Evolutionary conservation across 768 basidiomycete genomes (phyloP).

Genomic region (Phaeotremella fagi): DNA sequence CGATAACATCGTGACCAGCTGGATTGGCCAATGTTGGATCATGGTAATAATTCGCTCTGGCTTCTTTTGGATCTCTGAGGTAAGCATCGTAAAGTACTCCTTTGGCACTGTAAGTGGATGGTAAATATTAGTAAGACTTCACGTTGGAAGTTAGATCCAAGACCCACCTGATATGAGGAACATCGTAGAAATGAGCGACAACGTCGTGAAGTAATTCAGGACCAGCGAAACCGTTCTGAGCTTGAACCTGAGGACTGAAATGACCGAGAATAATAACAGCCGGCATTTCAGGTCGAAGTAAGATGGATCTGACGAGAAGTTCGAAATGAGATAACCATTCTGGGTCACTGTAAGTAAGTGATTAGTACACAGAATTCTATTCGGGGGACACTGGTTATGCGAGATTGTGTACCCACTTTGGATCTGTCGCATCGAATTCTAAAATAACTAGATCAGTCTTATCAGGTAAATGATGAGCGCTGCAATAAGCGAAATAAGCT

Average conservation of each 20-base stretch:
- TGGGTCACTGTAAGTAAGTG: constrained; percentile 55
- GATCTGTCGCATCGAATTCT: constrained; percentile 88
- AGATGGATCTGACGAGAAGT: constrained; percentile 82
- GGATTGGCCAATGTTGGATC: constrained; percentile 79
- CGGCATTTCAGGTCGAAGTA: constrained; percentile 82
- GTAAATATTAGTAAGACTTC: constrained; percentile 3
- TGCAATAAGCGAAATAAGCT: constrained; percentile 92
- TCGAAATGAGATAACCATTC: constrained; percentile 80
- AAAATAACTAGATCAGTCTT: constrained; percentile 88
- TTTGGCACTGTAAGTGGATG: constrained; percentile 59
- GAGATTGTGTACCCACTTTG: constrained; percentile 77
- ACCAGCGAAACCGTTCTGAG: constrained; percentile 74
- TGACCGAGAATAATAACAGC: constrained; percentile 93
- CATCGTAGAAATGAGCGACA: constrained; percentile 95
- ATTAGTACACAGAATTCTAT: background rate
- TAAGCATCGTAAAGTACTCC: constrained; percentile 76
- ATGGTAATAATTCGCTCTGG: constrained; percentile 65
- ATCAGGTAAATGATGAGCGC: constrained; percentile 87
- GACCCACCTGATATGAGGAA: constrained; percentile 73
- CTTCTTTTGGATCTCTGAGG: constrained; percentile 62
- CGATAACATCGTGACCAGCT: constrained; percentile 73
- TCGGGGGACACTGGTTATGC: too few relatives aligned
- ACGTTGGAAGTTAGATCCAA: background rate
- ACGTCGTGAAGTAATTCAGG: constrained; percentile 83
- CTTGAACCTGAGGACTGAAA: constrained; percentile 80